Evolutionary conservation across 148 eudicot genomes (phyloP).

Genomic region (Vaccinium corymbosum): DNA sequence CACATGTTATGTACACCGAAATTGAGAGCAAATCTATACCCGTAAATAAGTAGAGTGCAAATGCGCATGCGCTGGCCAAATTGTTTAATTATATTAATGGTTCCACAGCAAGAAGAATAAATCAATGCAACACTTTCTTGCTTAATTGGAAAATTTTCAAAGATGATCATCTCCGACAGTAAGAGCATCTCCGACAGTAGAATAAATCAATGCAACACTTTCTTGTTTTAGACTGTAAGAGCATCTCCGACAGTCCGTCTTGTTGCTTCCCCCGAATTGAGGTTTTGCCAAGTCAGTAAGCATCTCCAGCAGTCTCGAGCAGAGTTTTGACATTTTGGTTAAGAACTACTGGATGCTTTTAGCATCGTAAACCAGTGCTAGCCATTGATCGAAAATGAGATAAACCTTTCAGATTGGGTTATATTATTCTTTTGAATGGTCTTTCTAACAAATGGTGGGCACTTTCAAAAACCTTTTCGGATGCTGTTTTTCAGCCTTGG

Average conservation of each 20-base stretch:
- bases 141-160: constrained; percentile 1
- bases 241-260: too few relatives aligned
- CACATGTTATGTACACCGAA: too few relatives aligned
- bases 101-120: background rate
- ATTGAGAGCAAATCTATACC: too few relatives aligned
- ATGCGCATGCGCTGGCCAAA: background rate
- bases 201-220: background rate
- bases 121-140: background rate
- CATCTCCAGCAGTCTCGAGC: too few relatives aligned
- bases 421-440: background rate
- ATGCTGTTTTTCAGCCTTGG: background rate
- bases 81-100: background rate
- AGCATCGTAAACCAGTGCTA: background rate
- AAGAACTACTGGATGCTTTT: too few relatives aligned
- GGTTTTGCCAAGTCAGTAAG: too few relatives aligned
- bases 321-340: too few relatives aligned
- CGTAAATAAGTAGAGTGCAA: background rate
- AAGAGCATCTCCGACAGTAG: background rate
- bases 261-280: too few relatives aligned
- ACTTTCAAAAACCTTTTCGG: background rate
- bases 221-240: background rate
- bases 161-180: background rate
- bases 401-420: background rate
- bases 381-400: background rate
- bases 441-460: background rate